These are phyloP conservation scores for Pugionium dolabratum DNA, from an alignment of 345 rosid genomes.

Conservation along the genomic window DNA sequence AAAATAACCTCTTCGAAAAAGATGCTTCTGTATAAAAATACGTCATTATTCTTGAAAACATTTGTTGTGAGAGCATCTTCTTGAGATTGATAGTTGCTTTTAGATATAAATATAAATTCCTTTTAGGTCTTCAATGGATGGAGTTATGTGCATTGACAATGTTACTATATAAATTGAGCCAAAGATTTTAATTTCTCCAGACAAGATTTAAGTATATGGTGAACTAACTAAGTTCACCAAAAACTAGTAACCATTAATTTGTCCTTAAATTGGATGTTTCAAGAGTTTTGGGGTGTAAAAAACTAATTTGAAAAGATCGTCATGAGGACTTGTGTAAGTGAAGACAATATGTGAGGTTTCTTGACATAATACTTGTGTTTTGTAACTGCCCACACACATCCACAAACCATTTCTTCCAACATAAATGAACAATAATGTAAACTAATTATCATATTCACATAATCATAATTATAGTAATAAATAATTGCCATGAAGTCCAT, in stretches of 20 bases:
- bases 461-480: slow-evolving; percentile 2
- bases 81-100: not conserved
- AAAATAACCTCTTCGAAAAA: too few species aligned
- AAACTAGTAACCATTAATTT: not conserved
- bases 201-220: slow-evolving; percentile 33
- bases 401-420: slow-evolving; percentile 69
- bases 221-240: slow-evolving; percentile 59
- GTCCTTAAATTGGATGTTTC: not conserved
- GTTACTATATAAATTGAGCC: slow-evolving; percentile 47
- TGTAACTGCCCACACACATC: slow-evolving; percentile 68
- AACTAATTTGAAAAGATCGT: slow-evolving; percentile 43
- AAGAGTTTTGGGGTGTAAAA: not conserved
- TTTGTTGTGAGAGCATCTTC: too few species aligned
- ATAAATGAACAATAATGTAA: slow-evolving; percentile 26
- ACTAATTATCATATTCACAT: not conserved
- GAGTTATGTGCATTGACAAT: too few species aligned
- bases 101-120: too few species aligned
- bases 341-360: slow-evolving; percentile 57
- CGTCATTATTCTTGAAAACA: too few species aligned
- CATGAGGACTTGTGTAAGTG: slow-evolving; percentile 65
- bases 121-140: too few species aligned
- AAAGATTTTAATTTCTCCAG: slow-evolving; percentile 61
- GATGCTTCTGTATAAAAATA: too few species aligned
- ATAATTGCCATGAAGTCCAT: slow-evolving; percentile 76
- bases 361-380: slow-evolving; percentile 46